phyloP scores from a whole-genome alignment of 2,329 filamentous ascomycete genomes.

The Trichophyton simii region DNA sequence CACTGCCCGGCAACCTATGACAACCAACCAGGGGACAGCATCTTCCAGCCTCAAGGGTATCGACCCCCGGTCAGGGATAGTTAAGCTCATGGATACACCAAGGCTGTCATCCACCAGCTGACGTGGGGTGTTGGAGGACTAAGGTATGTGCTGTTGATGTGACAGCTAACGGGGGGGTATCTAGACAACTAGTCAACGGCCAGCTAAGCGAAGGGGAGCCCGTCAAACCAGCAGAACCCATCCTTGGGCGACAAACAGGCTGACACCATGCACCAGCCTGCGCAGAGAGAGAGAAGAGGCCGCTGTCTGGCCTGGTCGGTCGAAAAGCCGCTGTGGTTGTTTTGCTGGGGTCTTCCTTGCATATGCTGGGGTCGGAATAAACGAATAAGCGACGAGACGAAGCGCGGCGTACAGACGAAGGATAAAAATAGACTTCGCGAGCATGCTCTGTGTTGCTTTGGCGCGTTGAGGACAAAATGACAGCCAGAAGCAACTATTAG shows the following conservation, averaged over 20 bases:
- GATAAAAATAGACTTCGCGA: neutral
- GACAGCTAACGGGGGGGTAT: neutral
- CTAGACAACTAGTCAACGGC: neutral
- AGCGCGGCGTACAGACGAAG: neutral
- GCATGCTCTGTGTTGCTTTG: neutral
- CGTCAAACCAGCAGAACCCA: neutral
- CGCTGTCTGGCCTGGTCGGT: neutral
- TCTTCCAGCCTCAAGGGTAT: neutral
- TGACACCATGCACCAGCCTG: too few relatives aligned
- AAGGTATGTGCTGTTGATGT: neutral
- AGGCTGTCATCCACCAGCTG: neutral
- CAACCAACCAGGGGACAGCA: neutral
- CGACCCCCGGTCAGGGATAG: neutral
- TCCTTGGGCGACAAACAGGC: too few relatives aligned
- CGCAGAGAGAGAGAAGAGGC: too few relatives aligned
- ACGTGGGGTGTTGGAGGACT: neutral
- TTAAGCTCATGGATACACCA: neutral
- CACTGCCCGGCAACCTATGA: neutral
- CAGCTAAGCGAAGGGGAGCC: too few relatives aligned
- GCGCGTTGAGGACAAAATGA: neutral
- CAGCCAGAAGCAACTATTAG: neutral
- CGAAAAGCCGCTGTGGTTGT: neutral
- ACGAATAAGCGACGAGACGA: neutral
- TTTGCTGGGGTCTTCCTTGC: neutral
- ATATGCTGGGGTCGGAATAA: neutral